Evolutionary conservation across 352 stramenopile genomes (phyloP).

Genomic region (Pythium chondricola): DNA sequence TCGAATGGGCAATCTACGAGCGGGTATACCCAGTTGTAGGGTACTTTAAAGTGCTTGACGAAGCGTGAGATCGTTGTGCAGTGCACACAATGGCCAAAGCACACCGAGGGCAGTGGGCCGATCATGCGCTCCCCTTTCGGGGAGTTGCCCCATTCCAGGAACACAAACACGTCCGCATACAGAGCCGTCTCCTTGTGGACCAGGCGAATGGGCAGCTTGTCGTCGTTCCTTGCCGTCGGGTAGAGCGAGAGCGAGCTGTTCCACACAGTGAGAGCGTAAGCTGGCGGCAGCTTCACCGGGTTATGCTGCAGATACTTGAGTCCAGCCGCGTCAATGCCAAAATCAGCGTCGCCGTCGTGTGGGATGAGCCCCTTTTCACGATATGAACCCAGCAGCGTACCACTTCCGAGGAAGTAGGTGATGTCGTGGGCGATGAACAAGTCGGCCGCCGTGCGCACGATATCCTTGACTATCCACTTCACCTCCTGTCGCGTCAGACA

Average conservation of each 20-base stretch:
- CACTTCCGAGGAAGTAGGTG: conserved; percentile 17
- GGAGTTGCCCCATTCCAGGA: conserved; percentile 13
- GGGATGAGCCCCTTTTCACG: conserved; percentile 17
- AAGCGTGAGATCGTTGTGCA: conserved; percentile 2
- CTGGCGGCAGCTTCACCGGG: conserved; percentile 6
- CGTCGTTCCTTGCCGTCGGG: conserved; percentile 5
- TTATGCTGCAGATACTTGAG: conserved; percentile 6
- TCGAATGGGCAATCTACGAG: conserved; percentile 22
- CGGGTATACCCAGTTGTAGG: conserved; percentile 21
- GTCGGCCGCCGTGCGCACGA: conserved; percentile 4
- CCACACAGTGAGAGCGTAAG: conserved; percentile 12
- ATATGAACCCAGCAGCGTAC: conserved; percentile 15
- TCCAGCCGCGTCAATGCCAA: conserved; percentile 10
- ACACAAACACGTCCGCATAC: conserved; percentile 26
- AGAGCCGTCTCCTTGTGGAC: conserved; percentile 14
- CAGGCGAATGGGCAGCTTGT: conserved; percentile 11
- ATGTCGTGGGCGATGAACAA: conserved; percentile 12
- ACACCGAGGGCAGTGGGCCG: conserved; percentile 18
- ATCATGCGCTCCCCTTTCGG: conserved; percentile 1
- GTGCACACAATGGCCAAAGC: conserved; percentile 14
- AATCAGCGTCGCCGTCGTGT: conserved; percentile 18
- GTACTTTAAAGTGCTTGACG: conserved; percentile 14
- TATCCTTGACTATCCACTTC: conserved; percentile 15
- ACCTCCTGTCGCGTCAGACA: conserved; percentile 11
- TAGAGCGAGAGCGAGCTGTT: conserved; percentile 4